phyloP scores from a whole-genome alignment of 169 alveolate genomes.

The Fabrea salina region DNA sequence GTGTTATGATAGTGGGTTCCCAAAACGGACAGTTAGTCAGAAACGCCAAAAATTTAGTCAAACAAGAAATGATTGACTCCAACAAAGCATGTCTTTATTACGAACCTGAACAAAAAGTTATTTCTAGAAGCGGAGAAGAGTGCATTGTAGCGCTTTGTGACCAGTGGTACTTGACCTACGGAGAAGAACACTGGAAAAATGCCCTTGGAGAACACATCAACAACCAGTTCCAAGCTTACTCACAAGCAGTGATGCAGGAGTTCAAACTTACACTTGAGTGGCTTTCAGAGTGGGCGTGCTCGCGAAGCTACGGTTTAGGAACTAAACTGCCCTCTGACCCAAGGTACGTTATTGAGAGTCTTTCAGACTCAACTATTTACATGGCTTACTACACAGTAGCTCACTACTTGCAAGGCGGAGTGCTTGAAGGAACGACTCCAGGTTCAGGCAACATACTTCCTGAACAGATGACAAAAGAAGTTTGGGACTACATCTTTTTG shows the following conservation, averaged over 20 bases:
- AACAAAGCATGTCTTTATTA: slow-evolving; percentile 85
- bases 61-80: slow-evolving; percentile 60
- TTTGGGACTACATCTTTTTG: slow-evolving; percentile 95
- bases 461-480: slow-evolving; percentile 88
- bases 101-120: slow-evolving; percentile 96
- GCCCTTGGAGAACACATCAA: slow-evolving; percentile 87
- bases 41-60: slow-evolving; percentile 73
- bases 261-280: slow-evolving; percentile 90
- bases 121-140: slow-evolving; percentile 94
- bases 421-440: slow-evolving; percentile 82
- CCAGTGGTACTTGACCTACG: slow-evolving; percentile 97
- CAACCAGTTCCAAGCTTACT: slow-evolving; percentile 64
- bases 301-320: slow-evolving; percentile 98
- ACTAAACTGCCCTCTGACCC: slow-evolving; percentile 94
- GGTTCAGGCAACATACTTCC: slow-evolving; percentile 87
- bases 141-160: slow-evolving; percentile 96
- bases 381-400: slow-evolving; percentile 99
- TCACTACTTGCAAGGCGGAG: slow-evolving; percentile 93
- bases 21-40: slow-evolving; percentile 86
- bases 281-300: slow-evolving; percentile 96
- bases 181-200: slow-evolving; percentile 95
- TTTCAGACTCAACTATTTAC: slow-evolving; percentile 98
- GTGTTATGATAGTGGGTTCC: slow-evolving; percentile 92
- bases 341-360: slow-evolving; percentile 92
- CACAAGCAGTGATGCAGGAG: slow-evolving; percentile 81